Percentiles rank a stretch among this genome's conserved stretches.
These are phyloP conservation scores for Sarocladiaceae sp. DNA, from an alignment of 2,329 filamentous ascomycete genomes.

Conservation along the genomic window DNA sequence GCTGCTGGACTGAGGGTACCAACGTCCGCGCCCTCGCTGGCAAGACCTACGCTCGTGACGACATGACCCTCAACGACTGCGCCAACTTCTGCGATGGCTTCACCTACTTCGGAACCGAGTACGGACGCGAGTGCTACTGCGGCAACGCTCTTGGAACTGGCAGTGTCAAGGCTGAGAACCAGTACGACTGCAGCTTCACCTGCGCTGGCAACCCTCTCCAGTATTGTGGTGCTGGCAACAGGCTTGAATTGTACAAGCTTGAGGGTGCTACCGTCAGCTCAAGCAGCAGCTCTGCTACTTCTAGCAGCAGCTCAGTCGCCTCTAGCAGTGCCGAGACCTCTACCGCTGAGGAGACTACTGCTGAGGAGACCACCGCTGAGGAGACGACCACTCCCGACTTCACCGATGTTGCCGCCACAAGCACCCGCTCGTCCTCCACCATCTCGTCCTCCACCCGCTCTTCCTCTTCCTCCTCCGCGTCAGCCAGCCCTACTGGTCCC, in stretches of 20 bases:
- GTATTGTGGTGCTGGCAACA: slow-evolving; percentile 30
- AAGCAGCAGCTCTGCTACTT: slow-evolving; percentile 7
- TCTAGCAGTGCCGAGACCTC: slow-evolving; percentile 5
- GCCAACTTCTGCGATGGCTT: slow-evolving; percentile 24
- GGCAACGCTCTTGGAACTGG: slow-evolving; percentile 26
- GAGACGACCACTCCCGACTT: no score
- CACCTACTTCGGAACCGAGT: slow-evolving; percentile 29
- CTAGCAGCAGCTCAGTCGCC: neutral
- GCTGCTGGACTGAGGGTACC: slow-evolving; percentile 32
- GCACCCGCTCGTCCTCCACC: no score
- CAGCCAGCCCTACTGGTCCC: slow-evolving; percentile 20
- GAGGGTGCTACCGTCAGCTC: slow-evolving; percentile 6
- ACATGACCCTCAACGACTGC: slow-evolving; percentile 31
- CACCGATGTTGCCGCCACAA: no score
- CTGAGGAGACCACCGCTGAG: no score
- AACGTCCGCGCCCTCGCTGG: slow-evolving; percentile 25
- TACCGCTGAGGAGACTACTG: no score
- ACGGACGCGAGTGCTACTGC: slow-evolving; percentile 35
- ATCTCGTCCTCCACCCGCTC: neutral
- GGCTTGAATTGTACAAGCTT: slow-evolving; percentile 28
- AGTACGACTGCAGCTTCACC: slow-evolving; percentile 27
- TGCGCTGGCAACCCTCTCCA: slow-evolving; percentile 27
- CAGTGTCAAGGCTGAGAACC: slow-evolving; percentile 21
- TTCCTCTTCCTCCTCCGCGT: slow-evolving; percentile 14
- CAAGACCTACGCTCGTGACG: slow-evolving; percentile 23